Base-by-base conservation (phyloP, 2,329 filamentous ascomycete species). In the Colletotrichum eremochloae region DNA sequence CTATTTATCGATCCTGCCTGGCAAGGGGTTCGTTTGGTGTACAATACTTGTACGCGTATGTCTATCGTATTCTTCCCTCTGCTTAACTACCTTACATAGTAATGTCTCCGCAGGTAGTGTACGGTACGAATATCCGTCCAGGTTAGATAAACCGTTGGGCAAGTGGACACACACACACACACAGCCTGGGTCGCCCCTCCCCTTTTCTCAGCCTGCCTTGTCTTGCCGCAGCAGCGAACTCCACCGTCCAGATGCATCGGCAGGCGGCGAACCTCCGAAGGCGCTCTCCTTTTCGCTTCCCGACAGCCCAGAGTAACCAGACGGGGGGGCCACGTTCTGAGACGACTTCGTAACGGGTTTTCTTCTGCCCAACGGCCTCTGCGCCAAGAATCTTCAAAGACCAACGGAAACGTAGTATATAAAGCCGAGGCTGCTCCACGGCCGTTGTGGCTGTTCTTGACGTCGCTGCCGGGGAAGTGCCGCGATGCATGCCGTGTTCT, bases 301-400 rank as follows among this genome's bases (percentile, higher is more conserved):
- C n/a, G 18, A 18, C 46, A 38, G 29, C 40, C 18, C 33, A 48
- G 38, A 33, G 42, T 40, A 58, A 63, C 58, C 69, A 53, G 58
- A 71, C 58, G 69, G 69, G 24, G 24, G 24, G 24, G 29, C 65
- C 64, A 42, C 36, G 36, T 31, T 20, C 69, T 72, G 69, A 68
- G 69, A 72, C 69, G 69, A 63, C 52, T 72, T 67, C 69, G 69
- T 72, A 69, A 72, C 44, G 40, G 64, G 44, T 53, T 55, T 66
- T 31, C 44, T 55, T 58, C 44, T 50, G 40, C 58, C 65, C 58
- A 52, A 9, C 36, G 29, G 65, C 33, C 31, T 58, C 48, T 14
- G 42, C 33, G 53, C 46, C 58, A 36, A 53, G 48, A 48, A 5
- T 44, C 4, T 42, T 14, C 15, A 44, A 15, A 31, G 12, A 24